phyloP scores from a whole-genome alignment of 108 stramenopile species.

The Seminavis robusta region DNA sequence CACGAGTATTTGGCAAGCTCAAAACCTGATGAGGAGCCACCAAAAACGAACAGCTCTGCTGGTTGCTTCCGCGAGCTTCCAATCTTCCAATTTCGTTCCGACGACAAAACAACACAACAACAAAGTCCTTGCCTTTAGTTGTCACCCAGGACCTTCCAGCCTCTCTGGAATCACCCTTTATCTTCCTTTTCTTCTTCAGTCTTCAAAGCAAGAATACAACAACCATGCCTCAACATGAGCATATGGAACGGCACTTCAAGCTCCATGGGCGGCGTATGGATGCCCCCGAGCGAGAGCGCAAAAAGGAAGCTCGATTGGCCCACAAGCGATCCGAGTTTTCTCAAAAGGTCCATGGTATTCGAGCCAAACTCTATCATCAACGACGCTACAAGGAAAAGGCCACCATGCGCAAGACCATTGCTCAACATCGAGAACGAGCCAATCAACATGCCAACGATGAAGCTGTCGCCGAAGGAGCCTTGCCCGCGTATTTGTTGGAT shows the following conservation, averaged over 20 bases:
- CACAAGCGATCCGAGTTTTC: conserved; percentile 95
- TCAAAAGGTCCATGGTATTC: conserved; percentile 96
- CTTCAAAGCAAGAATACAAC: too few species aligned
- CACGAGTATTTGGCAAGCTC: too few species aligned
- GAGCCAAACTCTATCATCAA: conserved; percentile 96
- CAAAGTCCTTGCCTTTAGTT: not conserved
- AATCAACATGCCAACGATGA: conserved; percentile 97
- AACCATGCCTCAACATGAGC: conserved; percentile 99
- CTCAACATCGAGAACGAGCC: conserved; percentile 94
- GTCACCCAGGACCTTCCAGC: too few species aligned
- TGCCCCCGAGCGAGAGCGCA: conserved; percentile 92
- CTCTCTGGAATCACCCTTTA: too few species aligned
- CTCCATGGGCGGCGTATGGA: conserved; percentile 98
- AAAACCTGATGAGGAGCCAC: too few species aligned
- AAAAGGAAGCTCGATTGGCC: conserved; percentile 94
- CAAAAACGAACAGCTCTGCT: too few species aligned
- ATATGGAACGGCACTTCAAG: conserved; percentile 99
- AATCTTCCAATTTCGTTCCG: not conserved
- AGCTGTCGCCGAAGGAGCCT: conserved; percentile 92
- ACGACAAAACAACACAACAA: conserved; percentile 1
- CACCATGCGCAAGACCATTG: conserved; percentile 98
- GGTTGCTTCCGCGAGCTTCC: too few species aligned
- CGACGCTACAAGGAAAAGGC: conserved; percentile 99
- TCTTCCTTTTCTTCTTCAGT: too few species aligned
- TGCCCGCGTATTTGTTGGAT: conserved; percentile 97